Evolutionary conservation across 139 green algal species (phyloP).

Genomic region (Chlamydomonas asymmetrica): DNA sequence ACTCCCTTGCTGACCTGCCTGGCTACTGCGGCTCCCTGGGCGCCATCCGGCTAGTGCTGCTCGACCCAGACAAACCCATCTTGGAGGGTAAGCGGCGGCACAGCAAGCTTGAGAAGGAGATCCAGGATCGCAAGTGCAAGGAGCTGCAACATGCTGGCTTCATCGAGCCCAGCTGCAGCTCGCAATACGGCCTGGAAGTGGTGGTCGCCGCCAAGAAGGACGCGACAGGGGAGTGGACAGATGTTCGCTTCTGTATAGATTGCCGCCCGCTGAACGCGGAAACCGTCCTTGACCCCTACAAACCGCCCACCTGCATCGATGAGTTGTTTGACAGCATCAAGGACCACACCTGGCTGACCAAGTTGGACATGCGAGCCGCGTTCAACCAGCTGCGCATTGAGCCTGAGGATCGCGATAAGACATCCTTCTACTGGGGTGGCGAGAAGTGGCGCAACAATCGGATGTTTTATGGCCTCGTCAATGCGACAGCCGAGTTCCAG

Average conservation of each 20-base stretch:
- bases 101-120: neutral
- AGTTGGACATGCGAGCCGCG: constrained; percentile 30
- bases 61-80: constrained; percentile 2
- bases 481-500: too few species aligned
- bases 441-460: too few species aligned
- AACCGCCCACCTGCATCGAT: constrained; percentile 21
- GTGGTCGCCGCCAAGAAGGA: constrained; percentile 33
- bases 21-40: neutral
- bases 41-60: neutral
- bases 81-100: neutral
- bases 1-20: neutral
- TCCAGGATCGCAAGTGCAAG: constrained; percentile 10
- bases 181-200: too few species aligned
- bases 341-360: constrained; percentile 22
- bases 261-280: constrained; percentile 25
- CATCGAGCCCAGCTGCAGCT: too few species aligned
- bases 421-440: constrained; percentile 19
- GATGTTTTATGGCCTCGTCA: too few species aligned
- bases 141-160: constrained; percentile 18
- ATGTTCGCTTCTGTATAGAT: constrained; percentile 30
- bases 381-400: constrained; percentile 32
- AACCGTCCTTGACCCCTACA: constrained; percentile 22
- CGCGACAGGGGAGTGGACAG: constrained; percentile 15
- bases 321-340: constrained; percentile 27
- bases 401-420: neutral